These are phyloP conservation scores for Sporisorium exsertum DNA, from an alignment of 1,284 basidiomycete genomes.

Conservation along the genomic window DNA sequence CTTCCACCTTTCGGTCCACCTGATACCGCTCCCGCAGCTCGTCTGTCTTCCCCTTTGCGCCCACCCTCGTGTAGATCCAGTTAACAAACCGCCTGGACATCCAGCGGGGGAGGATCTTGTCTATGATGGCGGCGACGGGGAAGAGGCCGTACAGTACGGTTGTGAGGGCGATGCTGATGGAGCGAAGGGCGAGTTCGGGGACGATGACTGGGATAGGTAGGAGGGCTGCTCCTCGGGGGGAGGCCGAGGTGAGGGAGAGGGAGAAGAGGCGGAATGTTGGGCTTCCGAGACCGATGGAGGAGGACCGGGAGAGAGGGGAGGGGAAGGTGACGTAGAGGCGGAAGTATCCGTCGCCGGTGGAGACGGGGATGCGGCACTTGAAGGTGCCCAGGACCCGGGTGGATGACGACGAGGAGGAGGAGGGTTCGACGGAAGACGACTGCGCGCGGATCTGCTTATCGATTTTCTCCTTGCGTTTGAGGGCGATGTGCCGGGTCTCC, in stretches of 20 bases:
- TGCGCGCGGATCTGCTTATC: slow-evolving; percentile 48
- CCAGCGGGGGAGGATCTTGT: slow-evolving; percentile 54
- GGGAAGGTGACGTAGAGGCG: slow-evolving; percentile 46
- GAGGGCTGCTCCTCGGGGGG: slow-evolving; percentile 52
- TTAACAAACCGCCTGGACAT: slow-evolving; percentile 42
- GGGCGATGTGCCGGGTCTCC: slow-evolving; percentile 32
- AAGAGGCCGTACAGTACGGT: slow-evolving; percentile 55
- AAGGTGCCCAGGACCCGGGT: slow-evolving; percentile 44
- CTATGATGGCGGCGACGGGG: slow-evolving; percentile 53
- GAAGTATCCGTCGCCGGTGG: slow-evolving; percentile 60
- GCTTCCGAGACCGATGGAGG: slow-evolving; percentile 28
- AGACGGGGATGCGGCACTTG: slow-evolving; percentile 53
- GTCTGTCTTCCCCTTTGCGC: slow-evolving; percentile 47
- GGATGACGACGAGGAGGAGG: slow-evolving; percentile 11
- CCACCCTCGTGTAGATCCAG: slow-evolving; percentile 52
- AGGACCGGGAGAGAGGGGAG: slow-evolving; percentile 15
- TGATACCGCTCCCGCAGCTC: slow-evolving; percentile 44
- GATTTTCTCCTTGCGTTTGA: slow-evolving; percentile 41
- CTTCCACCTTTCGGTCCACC: slow-evolving; percentile 41
- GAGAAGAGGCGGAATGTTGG: slow-evolving; percentile 59
- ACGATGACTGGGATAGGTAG: slow-evolving; percentile 55
- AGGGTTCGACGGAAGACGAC: slow-evolving; percentile 24
- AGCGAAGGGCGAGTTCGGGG: slow-evolving; percentile 55
- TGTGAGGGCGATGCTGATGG: slow-evolving; percentile 43
- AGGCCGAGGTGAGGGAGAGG: slow-evolving; percentile 56